These are phyloP conservation scores for Penicillium sp. DNA, from an alignment of 2,329 filamentous ascomycete genomes.

Conservation along the genomic window DNA sequence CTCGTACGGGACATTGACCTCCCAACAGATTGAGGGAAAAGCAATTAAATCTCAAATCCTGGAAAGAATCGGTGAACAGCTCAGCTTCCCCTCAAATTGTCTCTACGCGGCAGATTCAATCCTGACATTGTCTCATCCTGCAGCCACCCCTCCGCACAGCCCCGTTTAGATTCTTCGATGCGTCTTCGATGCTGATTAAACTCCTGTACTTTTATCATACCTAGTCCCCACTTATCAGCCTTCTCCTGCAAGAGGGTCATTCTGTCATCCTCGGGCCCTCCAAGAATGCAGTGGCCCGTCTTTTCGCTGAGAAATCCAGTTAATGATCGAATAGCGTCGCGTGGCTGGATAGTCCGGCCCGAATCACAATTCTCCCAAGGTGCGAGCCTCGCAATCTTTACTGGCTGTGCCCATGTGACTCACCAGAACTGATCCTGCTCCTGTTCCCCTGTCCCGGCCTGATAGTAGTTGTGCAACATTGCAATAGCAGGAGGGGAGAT, in stretches of 20 bases:
- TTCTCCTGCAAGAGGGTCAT: conserved; percentile 12
- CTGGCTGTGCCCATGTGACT: neutral
- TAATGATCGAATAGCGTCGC: conserved; percentile 6
- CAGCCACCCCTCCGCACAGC: conserved; percentile 19
- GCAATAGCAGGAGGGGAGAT: conserved; percentile 1
- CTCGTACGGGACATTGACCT: neutral
- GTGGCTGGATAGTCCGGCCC: conserved; percentile 13
- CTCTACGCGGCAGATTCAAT: conserved; percentile 1
- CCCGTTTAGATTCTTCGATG: conserved; percentile 28
- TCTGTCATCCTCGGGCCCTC: conserved; percentile 17
- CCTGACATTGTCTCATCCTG: conserved; percentile 11
- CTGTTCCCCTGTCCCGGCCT: neutral
- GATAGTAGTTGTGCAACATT: conserved; percentile 12
- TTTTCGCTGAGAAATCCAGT: neutral
- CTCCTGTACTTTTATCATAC: conserved; percentile 3
- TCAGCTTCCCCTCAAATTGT: conserved; percentile 3
- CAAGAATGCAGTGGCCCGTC: conserved; percentile 16
- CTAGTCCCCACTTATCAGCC: conserved; percentile 1
- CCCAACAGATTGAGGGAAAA: neutral
- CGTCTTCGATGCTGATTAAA: conserved; percentile 30
- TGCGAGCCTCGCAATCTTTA: neutral
- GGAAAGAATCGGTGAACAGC: neutral
- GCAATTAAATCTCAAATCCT: neutral
- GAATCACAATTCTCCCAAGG: conserved; percentile 7
- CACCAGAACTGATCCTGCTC: neutral